Base-by-base conservation (phyloP, 331 rosid species). In the Dryas integrifolia region DNA sequence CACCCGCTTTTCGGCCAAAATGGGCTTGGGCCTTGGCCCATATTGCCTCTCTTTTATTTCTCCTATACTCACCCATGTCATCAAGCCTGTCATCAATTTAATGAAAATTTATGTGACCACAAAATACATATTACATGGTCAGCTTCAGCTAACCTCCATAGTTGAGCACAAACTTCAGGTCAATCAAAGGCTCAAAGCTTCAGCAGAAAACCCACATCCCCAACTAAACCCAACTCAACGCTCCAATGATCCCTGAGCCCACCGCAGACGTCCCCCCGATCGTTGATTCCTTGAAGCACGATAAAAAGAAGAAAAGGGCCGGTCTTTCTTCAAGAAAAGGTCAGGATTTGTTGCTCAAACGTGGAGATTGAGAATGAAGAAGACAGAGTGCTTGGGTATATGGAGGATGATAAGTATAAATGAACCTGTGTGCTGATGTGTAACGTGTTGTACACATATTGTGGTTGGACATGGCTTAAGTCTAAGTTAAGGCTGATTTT, bases 271-370 rank as follows among this genome's bases (percentile, higher is more conserved):
- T 8, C 38, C 4, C 40, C 39, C 14, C 26, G 40, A 24, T 24
- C 7, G 14, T 26, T 15, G 48, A 63, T 5, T 10, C 76, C 4
- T 8, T 57, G 2, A 47, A 9, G 14, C n/a, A 55, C 14, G 12
- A 49, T 50, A 61, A 74, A 38, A 44, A 63, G 57, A 48, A 14
- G 59, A 47, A 58, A 70, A 66, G 35, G 68, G 67, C 14, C 5
- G 44, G 44, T 26, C 12, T 5, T 30, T 30, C 44, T 58, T 6
- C 16, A 75, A 30, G 46, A 65, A 52, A 16, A 55, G 9, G 46
- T 73, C 4, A 61, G 81, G 74, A n/a, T 84, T 48, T 84, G 81
- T 14, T 80, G 48, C 79, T 76, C 84, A 75, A 74, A 41, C 12
- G 61, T 69, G 64, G 80, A 21, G 39, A 18, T 75, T 2, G 69